Base-by-base conservation (phyloP, 2,329 filamentous ascomycete genomes). In the Biscogniauxia sp. region DNA sequence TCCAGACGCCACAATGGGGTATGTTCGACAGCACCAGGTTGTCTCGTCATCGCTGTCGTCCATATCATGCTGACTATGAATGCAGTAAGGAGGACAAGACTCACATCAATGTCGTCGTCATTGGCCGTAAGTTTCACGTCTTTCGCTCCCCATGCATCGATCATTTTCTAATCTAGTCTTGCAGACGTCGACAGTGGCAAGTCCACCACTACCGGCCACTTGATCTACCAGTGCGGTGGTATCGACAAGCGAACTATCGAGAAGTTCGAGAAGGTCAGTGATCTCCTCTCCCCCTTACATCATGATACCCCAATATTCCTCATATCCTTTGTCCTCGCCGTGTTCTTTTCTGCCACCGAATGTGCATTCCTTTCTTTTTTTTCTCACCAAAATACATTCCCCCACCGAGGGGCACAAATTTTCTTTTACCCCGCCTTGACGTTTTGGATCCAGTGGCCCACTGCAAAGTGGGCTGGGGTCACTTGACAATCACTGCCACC, bases 181-280 rank as follows among this genome's bases (percentile, higher is more conserved):
- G 57, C 61, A 72, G 69, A 74, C 70, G 67, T 69, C 69, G 71
- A 71, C 68, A 70, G 69, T 68, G 78, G 93, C 87, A 94, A 73
- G 63, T 73, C 66, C 71, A 72, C 71, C 75, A 73, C 80, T 80
- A 90, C 82, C 75, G 88, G 89, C 82, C 89, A 94, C 87, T 89
- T 99, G 89, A 98, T 99, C 91, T 98, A 98, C 93, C 94, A 99
- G 91, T 98, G 95, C 88, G 95, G 95, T 90, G 95, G 95, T 92
- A 99, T 98, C 79, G 95, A 99, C 92, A 93, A 94, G 88, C 94
- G 95, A 93, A 98, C 94, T 83, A 99, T 99, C 81, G 95, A 99
- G 91, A 99, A 99, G 91, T 99, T 99, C 89, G 95, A 99, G 93
- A 99, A 99, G 92, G 93, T 96, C 83, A 80, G 88, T 79, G 64